Percentiles rank a stretch among this genome's conserved stretches.
Evolutionary conservation across 306 rosid species (phyloP).

Genomic region (Castanea crenata): DNA sequence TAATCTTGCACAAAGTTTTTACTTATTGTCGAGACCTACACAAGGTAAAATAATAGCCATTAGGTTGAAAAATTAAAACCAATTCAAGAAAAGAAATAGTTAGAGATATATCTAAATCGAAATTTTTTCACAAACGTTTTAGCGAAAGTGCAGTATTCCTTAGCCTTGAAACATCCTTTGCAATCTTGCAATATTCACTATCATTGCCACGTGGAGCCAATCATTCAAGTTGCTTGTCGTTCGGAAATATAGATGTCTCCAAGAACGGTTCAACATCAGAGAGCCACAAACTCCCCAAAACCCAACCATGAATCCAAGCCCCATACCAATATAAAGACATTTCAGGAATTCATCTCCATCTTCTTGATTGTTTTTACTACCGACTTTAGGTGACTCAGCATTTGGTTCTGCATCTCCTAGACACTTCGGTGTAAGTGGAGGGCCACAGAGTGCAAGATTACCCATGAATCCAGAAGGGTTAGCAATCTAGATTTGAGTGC

Average conservation of each 20-base stretch:
- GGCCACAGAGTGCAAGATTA: slow-evolving; percentile 28
- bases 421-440: slow-evolving; percentile 17
- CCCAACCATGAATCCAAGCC: slow-evolving; percentile 26
- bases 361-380: not conserved
- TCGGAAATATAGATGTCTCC: slow-evolving; percentile 23
- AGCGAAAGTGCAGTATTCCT: not conserved
- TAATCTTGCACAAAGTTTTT: too few relatives aligned
- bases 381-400: not conserved
- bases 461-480: not conserved
- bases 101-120: too few relatives aligned
- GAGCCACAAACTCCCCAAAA: slow-evolving; percentile 28
- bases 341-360: not conserved
- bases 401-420: not conserved
- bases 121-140: too few relatives aligned
- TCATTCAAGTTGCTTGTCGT: not conserved
- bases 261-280: slow-evolving; percentile 9
- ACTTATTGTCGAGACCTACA: too few relatives aligned
- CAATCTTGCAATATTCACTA: not conserved
- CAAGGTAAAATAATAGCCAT: too few relatives aligned
- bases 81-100: too few relatives aligned
- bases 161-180: not conserved
- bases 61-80: too few relatives aligned
- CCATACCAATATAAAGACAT: slow-evolving; percentile 26
- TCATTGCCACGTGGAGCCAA: not conserved
- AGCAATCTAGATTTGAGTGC: slow-evolving; percentile 25